Evolutionary conservation across 768 basidiomycete genomes (phyloP), one percentile per base, ranked within the genome.

Genomic region (Tulasnella sp.): DNA sequence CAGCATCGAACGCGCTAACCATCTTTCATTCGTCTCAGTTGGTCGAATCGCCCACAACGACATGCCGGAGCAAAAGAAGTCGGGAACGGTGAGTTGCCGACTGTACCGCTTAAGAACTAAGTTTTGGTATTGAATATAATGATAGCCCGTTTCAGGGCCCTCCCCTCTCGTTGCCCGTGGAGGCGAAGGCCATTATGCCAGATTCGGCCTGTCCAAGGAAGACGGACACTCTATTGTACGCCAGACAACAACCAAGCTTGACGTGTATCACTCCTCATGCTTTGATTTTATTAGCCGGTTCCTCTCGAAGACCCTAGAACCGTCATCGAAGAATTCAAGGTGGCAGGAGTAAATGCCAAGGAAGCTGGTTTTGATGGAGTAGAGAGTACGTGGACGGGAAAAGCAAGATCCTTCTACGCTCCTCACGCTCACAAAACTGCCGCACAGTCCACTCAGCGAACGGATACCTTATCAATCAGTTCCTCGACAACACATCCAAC

Each of bases 361-460:
- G 86, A 86, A 77, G 89, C 89, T n/a, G 90, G 90, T 3, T 90
- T 90, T 82, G 90, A 91, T 82, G 90, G 90, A 8, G 87, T 90
- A 34, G 90, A 91, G 85, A 78, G 88, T 88, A 74, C 18, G 81
- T 69, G 22, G 34, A n/a, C n/a, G 41, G 20, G n/a, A 24, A 40
- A 46, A 40, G 44, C 22, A 18, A 58, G 22, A 31, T 28, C 18
- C 8, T 54, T 75, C 4, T 48, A 73, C 22, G 41, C n/a, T 76
- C 8, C 0, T 37, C 69, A 6, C 5, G 16, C 24, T 40, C 2
- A 4, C 37, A 3, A 31, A 11, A 42, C 31, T 34, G 7, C 5
- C 20, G 37, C 24, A 72, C 72, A 75, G 73, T 87, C 7, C 85
- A 85, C 79, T 83, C 81, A 9, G 84, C 84, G 7, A 84, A 84